Evolutionary conservation across 495 filamentous ascomycete genomes (phyloP), one percentile per base, ranked within the genome.

Genomic region (Jackrogersella minutella): DNA sequence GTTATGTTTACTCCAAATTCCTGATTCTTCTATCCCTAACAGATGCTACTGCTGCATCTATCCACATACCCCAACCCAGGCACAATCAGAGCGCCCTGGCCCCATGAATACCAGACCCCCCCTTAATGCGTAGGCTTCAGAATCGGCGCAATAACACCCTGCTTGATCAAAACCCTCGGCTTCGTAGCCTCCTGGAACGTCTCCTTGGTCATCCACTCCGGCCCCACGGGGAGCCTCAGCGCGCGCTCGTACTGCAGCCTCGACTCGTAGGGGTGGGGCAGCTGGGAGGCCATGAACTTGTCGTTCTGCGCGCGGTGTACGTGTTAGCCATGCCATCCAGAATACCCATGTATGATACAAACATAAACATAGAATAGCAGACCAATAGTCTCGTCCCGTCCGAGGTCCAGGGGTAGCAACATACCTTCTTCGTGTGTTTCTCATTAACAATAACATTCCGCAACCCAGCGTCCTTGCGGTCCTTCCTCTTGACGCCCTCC

Each of bases 201-300:
- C 76, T 91, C 86, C 84, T 97, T 98, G 11, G 95, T 97, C 66
- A 86, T 85, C 93, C 93, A 97, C 78, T 99, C 96, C 1, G 91
- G 93, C 6, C 96, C 96, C 26, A 97, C 86, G 10, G 96, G 95
- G 55, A 97, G 71, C 26, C 94, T 85, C 24, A 99, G 79, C 61
- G 88, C 90, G 28, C 94, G 82, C 79, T 99, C 95, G 79, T 99
- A 99, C 79, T 99, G 93, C 66, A 88, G 81, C 68, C 84, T 85
- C 19, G 84, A 90, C 81, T 97, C 95, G 76, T 92, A 98, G 7
- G 88, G 91, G 78, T 93, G 90, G 37, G 95, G 95, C 50, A 99
- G 81, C 58, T 82, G 81, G 7, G 86, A 86, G 8, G 96, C 92
- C 61, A 97, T 83, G 74, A 95, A 98, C 70, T 92, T 93, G 68